A percentile compares a stretch with the other conserved stretches of the same genome.
phyloP scores from a whole-genome alignment of 2,329 filamentous ascomycete species.

The Phialemoniopsis sp. region DNA sequence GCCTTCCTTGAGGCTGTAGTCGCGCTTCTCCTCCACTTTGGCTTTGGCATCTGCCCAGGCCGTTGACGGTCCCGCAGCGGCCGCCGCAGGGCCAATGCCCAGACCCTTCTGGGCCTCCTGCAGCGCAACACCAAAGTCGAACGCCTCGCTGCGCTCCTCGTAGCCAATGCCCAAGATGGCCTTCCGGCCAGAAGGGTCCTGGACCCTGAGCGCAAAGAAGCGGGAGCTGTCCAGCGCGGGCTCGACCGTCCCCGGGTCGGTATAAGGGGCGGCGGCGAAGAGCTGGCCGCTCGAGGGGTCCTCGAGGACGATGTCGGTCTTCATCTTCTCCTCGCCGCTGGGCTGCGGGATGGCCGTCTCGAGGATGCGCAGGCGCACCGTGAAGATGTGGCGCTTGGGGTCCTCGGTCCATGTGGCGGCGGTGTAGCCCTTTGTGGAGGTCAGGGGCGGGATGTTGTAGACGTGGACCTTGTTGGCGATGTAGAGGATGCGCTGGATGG shows the following conservation, averaged over 20 bases:
- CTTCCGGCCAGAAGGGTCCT: conserved; percentile 70
- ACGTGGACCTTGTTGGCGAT: conserved; percentile 71
- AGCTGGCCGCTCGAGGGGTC: conserved; percentile 68
- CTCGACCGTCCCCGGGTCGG: conserved; percentile 61
- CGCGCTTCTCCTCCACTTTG: conserved; percentile 54
- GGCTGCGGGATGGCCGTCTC: conserved; percentile 60
- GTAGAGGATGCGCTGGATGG: conserved; percentile 84
- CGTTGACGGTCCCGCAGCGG: conserved; percentile 25
- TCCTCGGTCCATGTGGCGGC: conserved; percentile 74
- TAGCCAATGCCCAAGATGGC: conserved; percentile 82
- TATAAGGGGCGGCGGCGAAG: conserved; percentile 83
- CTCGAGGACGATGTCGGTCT: conserved; percentile 74
- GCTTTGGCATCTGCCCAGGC: conserved; percentile 27
- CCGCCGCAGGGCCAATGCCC: conserved; percentile 48
- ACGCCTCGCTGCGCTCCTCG: conserved; percentile 80
- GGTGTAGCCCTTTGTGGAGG: conserved; percentile 73
- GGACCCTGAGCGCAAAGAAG: conserved; percentile 81
- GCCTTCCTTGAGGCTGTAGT: conserved; percentile 84
- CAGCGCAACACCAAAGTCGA: conserved; percentile 78
- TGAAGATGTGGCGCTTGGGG: conserved; percentile 76
- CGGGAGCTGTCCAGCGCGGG: conserved; percentile 73
- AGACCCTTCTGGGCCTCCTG: conserved; percentile 73
- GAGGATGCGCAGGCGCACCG: conserved; percentile 72
- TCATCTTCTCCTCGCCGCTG: conserved; percentile 47
- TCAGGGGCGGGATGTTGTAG: conserved; percentile 80